These are phyloP conservation scores for Brasenia schreberi DNA, from an alignment of 164 flowering plant species.

Conservation along the genomic window DNA sequence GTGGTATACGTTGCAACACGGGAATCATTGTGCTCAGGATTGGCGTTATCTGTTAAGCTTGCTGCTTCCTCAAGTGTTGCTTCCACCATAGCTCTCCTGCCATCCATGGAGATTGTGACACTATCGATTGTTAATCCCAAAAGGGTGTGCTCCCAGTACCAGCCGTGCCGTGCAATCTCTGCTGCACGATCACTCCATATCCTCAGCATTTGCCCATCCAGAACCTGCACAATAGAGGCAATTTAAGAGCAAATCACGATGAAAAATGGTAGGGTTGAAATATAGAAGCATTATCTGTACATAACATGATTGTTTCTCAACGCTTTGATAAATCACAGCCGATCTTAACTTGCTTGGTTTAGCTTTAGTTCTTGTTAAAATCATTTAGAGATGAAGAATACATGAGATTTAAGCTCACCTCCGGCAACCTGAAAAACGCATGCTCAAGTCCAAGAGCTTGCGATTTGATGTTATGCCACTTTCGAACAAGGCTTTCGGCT, in stretches of 20 bases:
- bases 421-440: constrained; percentile 50
- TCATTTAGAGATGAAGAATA: not conserved
- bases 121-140: constrained; percentile 65
- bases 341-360: no score
- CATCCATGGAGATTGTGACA: constrained; percentile 78
- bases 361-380: no score
- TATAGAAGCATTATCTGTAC: no score
- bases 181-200: constrained; percentile 80
- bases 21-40: constrained; percentile 76
- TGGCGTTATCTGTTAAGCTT: constrained; percentile 36
- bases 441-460: constrained; percentile 89
- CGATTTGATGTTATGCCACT: constrained; percentile 85
- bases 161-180: constrained; percentile 67
- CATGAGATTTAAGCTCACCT: constrained; percentile 33
- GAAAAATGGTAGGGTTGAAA: not conserved
- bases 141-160: constrained; percentile 76
- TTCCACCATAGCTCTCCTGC: constrained; percentile 76
- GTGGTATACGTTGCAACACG: constrained; percentile 69
- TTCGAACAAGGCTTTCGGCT: constrained; percentile 76
- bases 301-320: no score
- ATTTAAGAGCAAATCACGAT: not conserved
- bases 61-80: constrained; percentile 87
- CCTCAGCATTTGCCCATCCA: constrained; percentile 91
- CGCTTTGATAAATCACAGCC: no score
- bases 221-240: constrained; percentile 26